Percentiles rank a stretch among this genome's conserved stretches.
Conservation (phyloP, 2,329 filamentous ascomycete genomes). For the Xylaria digitata region DNA sequence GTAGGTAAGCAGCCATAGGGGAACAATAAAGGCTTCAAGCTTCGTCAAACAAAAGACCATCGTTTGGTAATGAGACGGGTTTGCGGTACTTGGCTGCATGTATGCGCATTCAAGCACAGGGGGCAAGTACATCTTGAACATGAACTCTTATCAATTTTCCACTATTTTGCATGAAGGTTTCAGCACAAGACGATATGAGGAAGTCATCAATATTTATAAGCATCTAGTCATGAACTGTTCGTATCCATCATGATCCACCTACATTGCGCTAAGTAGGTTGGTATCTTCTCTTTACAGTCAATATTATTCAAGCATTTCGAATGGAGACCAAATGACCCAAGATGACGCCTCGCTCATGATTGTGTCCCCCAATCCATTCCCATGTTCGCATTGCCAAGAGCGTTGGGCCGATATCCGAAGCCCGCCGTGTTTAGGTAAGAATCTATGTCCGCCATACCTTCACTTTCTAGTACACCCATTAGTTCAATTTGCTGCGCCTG, state of each 20-base stretch:
- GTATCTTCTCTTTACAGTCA: constrained; percentile 4
- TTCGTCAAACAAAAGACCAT: background rate
- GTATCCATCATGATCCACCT: constrained; percentile 10
- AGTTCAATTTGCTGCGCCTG: constrained; percentile 85
- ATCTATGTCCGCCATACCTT: constrained; percentile 72
- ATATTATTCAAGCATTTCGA: constrained; percentile 2
- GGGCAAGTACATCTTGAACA: background rate
- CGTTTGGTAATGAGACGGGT: background rate
- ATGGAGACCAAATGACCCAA: constrained; percentile 1
- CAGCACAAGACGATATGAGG: background rate
- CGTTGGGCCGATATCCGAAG: constrained; percentile 41
- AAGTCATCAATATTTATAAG: constrained; percentile 1
- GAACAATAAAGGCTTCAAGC: background rate
- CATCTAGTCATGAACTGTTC: constrained; percentile 10
- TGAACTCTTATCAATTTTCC: no score
- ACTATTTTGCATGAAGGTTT: no score
- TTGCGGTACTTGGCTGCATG: background rate
- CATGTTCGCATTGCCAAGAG: constrained; percentile 25
- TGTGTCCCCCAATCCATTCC: constrained; percentile 35
- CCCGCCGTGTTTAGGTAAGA: constrained; percentile 63
- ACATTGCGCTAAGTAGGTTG: constrained; percentile 8
- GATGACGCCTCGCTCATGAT: constrained; percentile 30
- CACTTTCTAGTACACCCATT: constrained; percentile 81
- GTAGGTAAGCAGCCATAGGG: background rate
- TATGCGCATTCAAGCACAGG: background rate